Percentiles rank a stretch among this genome's conserved stretches.
phyloP scores from a whole-genome alignment of 2,329 filamentous ascomycete species.

The Lachnellula occidentalis region DNA sequence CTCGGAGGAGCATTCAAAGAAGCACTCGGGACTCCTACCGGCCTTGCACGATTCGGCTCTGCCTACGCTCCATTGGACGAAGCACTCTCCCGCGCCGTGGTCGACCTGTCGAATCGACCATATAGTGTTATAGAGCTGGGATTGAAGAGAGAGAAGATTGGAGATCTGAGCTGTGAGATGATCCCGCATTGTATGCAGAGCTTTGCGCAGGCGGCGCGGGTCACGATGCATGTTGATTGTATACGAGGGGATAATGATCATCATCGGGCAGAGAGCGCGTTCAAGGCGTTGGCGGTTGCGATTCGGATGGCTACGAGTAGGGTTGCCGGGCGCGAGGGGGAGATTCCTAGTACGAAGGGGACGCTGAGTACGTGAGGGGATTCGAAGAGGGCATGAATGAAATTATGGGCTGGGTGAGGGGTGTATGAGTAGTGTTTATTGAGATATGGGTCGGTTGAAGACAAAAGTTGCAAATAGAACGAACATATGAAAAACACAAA shows the following conservation, averaged over 20 bases:
- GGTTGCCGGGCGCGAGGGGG: conserved; percentile 76
- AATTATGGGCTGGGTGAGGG: background rate
- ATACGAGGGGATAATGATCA: conserved; percentile 90
- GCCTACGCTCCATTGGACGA: conserved; percentile 95
- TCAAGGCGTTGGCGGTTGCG: conserved; percentile 91
- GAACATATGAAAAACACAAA: too few species aligned
- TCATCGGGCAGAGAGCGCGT: conserved; percentile 91
- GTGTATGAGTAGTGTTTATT: background rate
- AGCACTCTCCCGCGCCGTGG: conserved; percentile 85
- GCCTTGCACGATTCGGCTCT: conserved; percentile 83
- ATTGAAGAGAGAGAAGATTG: conserved; percentile 86
- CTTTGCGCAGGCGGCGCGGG: conserved; percentile 82
- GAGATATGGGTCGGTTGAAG: background rate
- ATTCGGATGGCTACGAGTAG: conserved; percentile 69
- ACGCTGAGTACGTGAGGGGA: conserved; percentile 59
- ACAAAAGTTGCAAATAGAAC: background rate
- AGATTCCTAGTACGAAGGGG: conserved; percentile 94
- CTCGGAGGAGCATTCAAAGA: conserved; percentile 79
- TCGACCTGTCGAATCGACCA: conserved; percentile 90
- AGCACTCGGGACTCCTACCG: conserved; percentile 71
- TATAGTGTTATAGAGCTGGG: conserved; percentile 80
- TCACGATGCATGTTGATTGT: conserved; percentile 95
- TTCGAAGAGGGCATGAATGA: background rate
- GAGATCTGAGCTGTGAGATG: conserved; percentile 93
- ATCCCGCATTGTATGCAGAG: conserved; percentile 91